These are phyloP conservation scores for Telfairia occidentalis DNA, from an alignment of 331 rosid genomes.

Conservation along the genomic window DNA sequence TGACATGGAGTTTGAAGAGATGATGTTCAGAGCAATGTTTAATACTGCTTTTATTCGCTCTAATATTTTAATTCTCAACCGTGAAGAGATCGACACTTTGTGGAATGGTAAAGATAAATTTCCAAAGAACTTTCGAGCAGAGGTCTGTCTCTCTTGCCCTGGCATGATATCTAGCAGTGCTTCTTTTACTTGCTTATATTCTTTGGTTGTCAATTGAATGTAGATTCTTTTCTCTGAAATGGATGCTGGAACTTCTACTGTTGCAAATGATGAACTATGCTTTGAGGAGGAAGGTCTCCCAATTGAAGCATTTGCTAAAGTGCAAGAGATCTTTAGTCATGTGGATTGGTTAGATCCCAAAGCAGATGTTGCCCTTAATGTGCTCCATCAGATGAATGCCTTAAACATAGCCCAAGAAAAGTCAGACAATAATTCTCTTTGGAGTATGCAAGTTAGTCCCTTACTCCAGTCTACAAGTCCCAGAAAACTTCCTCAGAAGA, in stretches of 20 bases:
- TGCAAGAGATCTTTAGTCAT: slow-evolving; percentile 75
- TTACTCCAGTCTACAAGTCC: slow-evolving; percentile 27
- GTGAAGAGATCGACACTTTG: slow-evolving; percentile 69
- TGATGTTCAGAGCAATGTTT: slow-evolving; percentile 82
- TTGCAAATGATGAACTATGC: slow-evolving; percentile 35
- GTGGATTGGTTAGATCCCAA: slow-evolving; percentile 84
- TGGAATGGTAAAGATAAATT: slow-evolving; percentile 71
- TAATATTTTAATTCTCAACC: slow-evolving; percentile 71
- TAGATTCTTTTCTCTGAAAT: slow-evolving; percentile 87
- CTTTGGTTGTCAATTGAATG: slow-evolving; percentile 28
- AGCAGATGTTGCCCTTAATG: slow-evolving; percentile 53
- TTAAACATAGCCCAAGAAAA: slow-evolving; percentile 33
- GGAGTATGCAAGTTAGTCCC: slow-evolving; percentile 19
- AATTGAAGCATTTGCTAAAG: slow-evolving; percentile 82
- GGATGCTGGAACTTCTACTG: slow-evolving; percentile 58
- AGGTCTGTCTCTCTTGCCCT: slow-evolving; percentile 42
- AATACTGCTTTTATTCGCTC: slow-evolving; percentile 94
- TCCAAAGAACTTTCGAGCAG: slow-evolving; percentile 78
- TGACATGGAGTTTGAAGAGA: slow-evolving; percentile 53
- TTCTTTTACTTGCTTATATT: slow-evolving; percentile 20
- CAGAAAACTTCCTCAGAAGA: slow-evolving; percentile 22
- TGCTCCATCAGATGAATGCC: slow-evolving; percentile 52
- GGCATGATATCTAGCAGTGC: slow-evolving; percentile 6
- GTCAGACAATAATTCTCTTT: slow-evolving; percentile 30
- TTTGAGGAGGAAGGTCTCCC: slow-evolving; percentile 94